A percentile compares a stretch with the other conserved stretches of the same genome.
phyloP scores from a whole-genome alignment of 768 basidiomycete species.

The Mycena haematopus region DNA sequence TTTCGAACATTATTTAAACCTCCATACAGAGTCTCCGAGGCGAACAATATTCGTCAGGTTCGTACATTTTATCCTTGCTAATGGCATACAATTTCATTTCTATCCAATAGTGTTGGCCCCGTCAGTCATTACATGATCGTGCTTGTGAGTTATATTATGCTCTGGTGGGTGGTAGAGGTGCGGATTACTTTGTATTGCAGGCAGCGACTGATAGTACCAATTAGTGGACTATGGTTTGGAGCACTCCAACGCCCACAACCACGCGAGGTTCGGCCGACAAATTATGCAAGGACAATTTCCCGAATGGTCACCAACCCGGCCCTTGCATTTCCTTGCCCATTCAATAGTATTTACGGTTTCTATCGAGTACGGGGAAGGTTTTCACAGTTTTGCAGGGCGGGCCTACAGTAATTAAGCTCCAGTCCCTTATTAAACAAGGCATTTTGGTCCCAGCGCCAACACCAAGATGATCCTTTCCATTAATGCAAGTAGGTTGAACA shows the following conservation, averaged over 20 bases:
- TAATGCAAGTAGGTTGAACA: slow-evolving; percentile 42
- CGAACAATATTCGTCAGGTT: slow-evolving; percentile 33
- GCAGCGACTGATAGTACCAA: neutral
- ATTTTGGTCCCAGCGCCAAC: slow-evolving; percentile 47
- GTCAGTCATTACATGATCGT: slow-evolving; percentile 60
- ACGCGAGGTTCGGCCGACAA: slow-evolving; percentile 50
- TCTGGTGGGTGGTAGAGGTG: slow-evolving; percentile 52
- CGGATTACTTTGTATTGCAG: slow-evolving; percentile 2
- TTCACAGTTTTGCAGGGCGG: slow-evolving; percentile 46
- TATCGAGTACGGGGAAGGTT: neutral
- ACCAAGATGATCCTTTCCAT: slow-evolving; percentile 56
- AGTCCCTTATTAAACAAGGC: slow-evolving; percentile 47
- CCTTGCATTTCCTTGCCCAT: slow-evolving; percentile 58
- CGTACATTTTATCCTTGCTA: slow-evolving; percentile 10
- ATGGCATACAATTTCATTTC: neutral
- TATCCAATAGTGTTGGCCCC: slow-evolving; percentile 48
- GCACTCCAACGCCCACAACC: slow-evolving; percentile 46
- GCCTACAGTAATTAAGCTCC: slow-evolving; percentile 53
- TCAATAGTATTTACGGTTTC: slow-evolving; percentile 46
- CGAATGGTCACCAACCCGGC: slow-evolving; percentile 47
- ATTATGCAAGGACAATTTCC: slow-evolving; percentile 50
- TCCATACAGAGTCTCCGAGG: slow-evolving; percentile 25
- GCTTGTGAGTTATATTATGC: slow-evolving; percentile 59
- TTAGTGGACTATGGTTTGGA: slow-evolving; percentile 55
- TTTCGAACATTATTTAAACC: slow-evolving; percentile 42